Conservation (phyloP, 257 asterid species). For the Dorcoceras hygrometricum region DNA sequence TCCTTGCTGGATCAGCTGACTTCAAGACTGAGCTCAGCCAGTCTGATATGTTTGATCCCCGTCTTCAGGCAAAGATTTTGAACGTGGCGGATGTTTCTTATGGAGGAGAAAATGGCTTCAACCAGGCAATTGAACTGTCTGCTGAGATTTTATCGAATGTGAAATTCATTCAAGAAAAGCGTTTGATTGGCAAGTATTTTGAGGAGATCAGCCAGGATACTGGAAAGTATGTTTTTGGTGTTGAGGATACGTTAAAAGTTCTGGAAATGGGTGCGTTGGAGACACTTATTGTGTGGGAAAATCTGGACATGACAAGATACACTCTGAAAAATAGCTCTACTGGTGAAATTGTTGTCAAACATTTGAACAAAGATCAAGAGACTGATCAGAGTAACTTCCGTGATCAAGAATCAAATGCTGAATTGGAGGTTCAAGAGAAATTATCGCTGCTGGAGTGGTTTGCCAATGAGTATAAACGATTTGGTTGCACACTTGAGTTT, state of each 20-base stretch:
- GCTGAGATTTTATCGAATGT: constrained; percentile 41
- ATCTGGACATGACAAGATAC: constrained; percentile 37
- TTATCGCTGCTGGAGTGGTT: constrained; percentile 35
- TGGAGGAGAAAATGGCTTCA: constrained; percentile 44
- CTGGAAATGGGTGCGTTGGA: constrained; percentile 46
- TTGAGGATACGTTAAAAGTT: constrained; percentile 38
- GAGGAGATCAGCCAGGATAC: constrained; percentile 50
- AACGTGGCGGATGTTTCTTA: constrained; percentile 43
- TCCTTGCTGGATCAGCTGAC: constrained; percentile 47
- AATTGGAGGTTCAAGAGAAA: constrained; percentile 38
- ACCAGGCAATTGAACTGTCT: constrained; percentile 40
- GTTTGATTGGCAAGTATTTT: constrained; percentile 38
- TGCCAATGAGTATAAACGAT: constrained; percentile 30
- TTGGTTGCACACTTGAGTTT: constrained; percentile 40
- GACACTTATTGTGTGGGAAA: constrained; percentile 44
- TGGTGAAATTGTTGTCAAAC: constrained; percentile 30
- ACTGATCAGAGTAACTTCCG: constrained; percentile 35
- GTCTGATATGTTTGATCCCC: constrained; percentile 42
- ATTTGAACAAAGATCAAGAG: constrained; percentile 42
- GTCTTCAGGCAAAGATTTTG: constrained; percentile 39
- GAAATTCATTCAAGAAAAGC: constrained; percentile 44
- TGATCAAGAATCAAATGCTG: constrained; percentile 37
- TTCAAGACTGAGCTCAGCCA: constrained; percentile 46
- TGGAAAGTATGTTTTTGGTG: constrained; percentile 42
- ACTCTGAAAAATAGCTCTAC: constrained; percentile 27